These are phyloP conservation scores for Trichoderma atroviride DNA, from an alignment of 2,329 filamentous ascomycete genomes.

Conservation along the genomic window DNA sequence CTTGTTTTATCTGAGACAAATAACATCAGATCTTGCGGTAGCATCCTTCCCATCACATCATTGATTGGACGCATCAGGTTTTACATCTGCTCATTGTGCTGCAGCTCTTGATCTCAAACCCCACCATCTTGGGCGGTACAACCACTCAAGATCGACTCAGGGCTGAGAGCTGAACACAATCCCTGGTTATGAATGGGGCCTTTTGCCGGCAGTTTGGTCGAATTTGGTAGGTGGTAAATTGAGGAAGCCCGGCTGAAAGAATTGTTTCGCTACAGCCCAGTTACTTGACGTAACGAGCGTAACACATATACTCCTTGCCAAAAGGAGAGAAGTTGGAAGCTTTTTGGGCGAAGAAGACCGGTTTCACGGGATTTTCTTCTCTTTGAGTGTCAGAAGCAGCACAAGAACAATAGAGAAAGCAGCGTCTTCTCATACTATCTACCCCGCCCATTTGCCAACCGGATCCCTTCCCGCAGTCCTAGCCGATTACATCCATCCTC, in stretches of 20 bases:
- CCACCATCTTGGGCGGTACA: background rate
- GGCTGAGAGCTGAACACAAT: conserved; percentile 4
- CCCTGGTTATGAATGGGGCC: conserved; percentile 1
- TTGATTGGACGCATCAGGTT: background rate
- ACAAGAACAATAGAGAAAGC: background rate
- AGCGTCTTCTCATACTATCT: background rate
- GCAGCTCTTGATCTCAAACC: background rate
- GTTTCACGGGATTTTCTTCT: background rate
- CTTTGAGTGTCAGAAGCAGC: background rate
- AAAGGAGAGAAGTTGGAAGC: background rate
- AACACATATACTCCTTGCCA: background rate
- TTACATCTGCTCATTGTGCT: background rate
- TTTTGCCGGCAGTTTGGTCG: background rate
- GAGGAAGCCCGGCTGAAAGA: background rate
- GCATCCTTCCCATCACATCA: no score
- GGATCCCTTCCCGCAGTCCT: background rate
- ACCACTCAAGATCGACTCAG: background rate
- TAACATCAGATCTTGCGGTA: background rate
- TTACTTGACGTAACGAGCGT: background rate
- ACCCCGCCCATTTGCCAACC: background rate
- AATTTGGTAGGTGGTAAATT: conserved; percentile 10
- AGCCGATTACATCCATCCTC: background rate
- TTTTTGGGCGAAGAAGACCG: background rate
- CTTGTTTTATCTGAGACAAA: background rate
- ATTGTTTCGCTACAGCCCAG: background rate